phyloP scores from a whole-genome alignment of 805 yeast species.

The Candida taoyuanica region DNA sequence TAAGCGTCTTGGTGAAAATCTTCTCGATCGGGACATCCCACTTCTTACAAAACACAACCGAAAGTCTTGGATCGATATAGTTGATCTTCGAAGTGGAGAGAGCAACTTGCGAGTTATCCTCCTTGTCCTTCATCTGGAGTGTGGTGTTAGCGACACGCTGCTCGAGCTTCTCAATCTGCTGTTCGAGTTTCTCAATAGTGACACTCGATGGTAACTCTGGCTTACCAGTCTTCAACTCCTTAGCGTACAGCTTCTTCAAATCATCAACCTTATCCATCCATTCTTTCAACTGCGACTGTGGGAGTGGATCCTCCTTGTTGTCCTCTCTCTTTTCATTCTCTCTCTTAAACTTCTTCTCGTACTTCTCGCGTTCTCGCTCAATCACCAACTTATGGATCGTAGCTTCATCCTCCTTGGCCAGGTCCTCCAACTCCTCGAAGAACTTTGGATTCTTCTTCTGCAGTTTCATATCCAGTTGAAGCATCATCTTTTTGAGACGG shows the following conservation, averaged over 20 bases:
- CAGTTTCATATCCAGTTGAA: slow-evolving; percentile 53
- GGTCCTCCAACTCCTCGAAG: slow-evolving; percentile 64
- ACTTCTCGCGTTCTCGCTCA: slow-evolving; percentile 62
- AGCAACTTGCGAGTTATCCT: slow-evolving; percentile 91
- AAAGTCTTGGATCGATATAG: slow-evolving; percentile 90
- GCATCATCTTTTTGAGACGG: slow-evolving; percentile 64
- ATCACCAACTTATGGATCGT: slow-evolving; percentile 54
- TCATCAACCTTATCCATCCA: slow-evolving; percentile 54
- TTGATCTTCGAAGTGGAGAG: slow-evolving; percentile 90
- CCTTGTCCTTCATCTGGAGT: slow-evolving; percentile 82
- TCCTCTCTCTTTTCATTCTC: slow-evolving; percentile 71
- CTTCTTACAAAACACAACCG: slow-evolving; percentile 84
- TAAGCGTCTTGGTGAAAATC: slow-evolving; percentile 80
- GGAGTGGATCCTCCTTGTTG: slow-evolving; percentile 50
- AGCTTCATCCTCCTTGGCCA: slow-evolving; percentile 60
- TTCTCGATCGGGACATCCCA: slow-evolving; percentile 88
- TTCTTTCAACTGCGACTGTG: slow-evolving; percentile 53
- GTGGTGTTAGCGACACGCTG: slow-evolving; percentile 63
- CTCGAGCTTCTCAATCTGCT: slow-evolving; percentile 68
- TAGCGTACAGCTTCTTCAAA: slow-evolving; percentile 42
- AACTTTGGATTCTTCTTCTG: slow-evolving; percentile 49
- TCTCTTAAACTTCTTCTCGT: slow-evolving; percentile 58
- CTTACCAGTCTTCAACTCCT: slow-evolving; percentile 56
- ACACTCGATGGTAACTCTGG: slow-evolving; percentile 47
- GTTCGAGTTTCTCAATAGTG: slow-evolving; percentile 60